Percentiles rank a stretch among this genome's conserved stretches.
phyloP scores from a whole-genome alignment of 129 eudicot genomes.

The Heracleum sosnowskyi region DNA sequence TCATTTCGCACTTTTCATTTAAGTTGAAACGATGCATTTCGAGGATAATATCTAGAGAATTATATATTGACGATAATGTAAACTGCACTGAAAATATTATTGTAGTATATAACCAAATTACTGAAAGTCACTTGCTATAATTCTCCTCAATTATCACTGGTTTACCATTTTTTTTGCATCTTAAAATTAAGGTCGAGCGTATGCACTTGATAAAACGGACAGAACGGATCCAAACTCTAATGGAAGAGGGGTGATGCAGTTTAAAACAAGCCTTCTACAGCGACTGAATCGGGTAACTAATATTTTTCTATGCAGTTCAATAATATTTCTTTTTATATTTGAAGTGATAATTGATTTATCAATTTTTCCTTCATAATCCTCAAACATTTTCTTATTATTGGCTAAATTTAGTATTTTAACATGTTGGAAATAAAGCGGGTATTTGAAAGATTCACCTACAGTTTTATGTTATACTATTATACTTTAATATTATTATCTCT shows the following conservation, averaged over 20 bases:
- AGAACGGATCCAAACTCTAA: conserved; percentile 51
- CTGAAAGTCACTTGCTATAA: not conserved
- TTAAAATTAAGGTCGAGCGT: conserved; percentile 40
- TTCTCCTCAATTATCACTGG: not conserved
- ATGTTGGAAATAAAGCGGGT: not conserved
- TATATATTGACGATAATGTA: not conserved
- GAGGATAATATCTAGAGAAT: not conserved
- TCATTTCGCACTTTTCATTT: not conserved
- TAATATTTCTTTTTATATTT: not conserved
- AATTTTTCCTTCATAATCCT: not conserved
- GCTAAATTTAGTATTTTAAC: not conserved
- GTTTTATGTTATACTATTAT: not conserved
- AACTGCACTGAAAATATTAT: not conserved
- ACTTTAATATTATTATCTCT: not conserved
- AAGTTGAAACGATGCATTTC: not conserved
- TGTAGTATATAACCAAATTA: not conserved
- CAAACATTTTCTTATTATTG: not conserved
- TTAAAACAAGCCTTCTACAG: conserved; percentile 51
- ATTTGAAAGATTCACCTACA: not conserved
- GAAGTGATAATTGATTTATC: not conserved
- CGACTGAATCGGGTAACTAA: conserved; percentile 42
- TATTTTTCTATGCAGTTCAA: not conserved
- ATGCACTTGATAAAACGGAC: conserved; percentile 58
- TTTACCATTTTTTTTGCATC: not conserved
- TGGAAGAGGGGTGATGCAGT: conserved; percentile 67